Percentiles rank a stretch among this genome's conserved stretches.
phyloP scores from a whole-genome alignment of 140 eudicot genomes.

The Ambrosia hybrid region DNA sequence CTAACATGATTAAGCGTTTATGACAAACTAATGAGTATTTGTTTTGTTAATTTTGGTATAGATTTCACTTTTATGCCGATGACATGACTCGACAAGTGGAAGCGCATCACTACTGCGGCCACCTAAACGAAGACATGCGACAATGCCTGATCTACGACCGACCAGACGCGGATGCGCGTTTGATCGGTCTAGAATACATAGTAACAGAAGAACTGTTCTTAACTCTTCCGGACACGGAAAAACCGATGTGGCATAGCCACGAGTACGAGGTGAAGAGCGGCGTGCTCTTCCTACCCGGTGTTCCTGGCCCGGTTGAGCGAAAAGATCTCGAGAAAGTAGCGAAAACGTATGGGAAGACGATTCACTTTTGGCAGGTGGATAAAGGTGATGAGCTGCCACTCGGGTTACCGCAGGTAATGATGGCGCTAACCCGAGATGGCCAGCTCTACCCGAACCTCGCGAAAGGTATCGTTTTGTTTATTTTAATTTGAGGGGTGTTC shows the following conservation, averaged over 20 bases:
- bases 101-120: constrained; percentile 93
- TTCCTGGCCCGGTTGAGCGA: constrained; percentile 79
- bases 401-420: constrained; percentile 88
- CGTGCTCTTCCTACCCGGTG: constrained; percentile 73
- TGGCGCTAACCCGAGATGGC: constrained; percentile 86
- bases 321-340: constrained; percentile 71
- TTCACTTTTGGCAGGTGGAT: constrained; percentile 95
- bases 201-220: constrained; percentile 64
- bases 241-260: constrained; percentile 88
- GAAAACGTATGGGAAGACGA: constrained; percentile 76
- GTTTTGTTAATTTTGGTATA: constrained; percentile 8
- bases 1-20: no score
- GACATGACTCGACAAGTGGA: constrained; percentile 98
- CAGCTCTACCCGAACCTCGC: constrained; percentile 63
- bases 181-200: constrained; percentile 81
- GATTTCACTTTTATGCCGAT: constrained; percentile 84
- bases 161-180: constrained; percentile 62
- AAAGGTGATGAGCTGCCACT: constrained; percentile 67
- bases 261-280: constrained; percentile 95
- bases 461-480: constrained; percentile 37
- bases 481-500: no score
- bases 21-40: background rate
- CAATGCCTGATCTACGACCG: constrained; percentile 90
- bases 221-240: constrained; percentile 75
- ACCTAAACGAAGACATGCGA: constrained; percentile 75